Percentiles rank a stretch among this genome's conserved stretches.
These are phyloP conservation scores for Puccinia brachypodii DNA, from an alignment of 1,284 basidiomycete genomes.

Conservation along the genomic window DNA sequence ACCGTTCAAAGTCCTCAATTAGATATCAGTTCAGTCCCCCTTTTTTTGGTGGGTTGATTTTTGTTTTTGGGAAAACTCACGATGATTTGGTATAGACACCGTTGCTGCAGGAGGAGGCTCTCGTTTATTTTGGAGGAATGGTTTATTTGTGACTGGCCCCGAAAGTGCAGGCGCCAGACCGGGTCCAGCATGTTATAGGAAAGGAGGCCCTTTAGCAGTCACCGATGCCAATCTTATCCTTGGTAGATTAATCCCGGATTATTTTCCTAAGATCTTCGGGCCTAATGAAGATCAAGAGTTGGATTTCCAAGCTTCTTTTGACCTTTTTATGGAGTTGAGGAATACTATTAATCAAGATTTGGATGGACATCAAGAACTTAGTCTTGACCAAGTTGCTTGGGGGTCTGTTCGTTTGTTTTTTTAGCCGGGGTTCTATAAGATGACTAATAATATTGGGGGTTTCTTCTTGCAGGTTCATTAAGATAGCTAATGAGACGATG, in stretches of 20 bases:
- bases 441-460: not conserved
- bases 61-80: slow-evolving; percentile 13
- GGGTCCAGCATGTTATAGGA: slow-evolving; percentile 74
- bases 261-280: slow-evolving; percentile 72
- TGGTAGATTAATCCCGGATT: slow-evolving; percentile 76
- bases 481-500: slow-evolving; percentile 63
- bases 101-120: slow-evolving; percentile 85
- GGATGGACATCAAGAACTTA: slow-evolving; percentile 57
- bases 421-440: not conserved
- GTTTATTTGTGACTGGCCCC: slow-evolving; percentile 77
- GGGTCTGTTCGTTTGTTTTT: slow-evolving; percentile 59
- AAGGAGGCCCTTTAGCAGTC: slow-evolving; percentile 78
- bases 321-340: slow-evolving; percentile 68
- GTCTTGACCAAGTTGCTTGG: slow-evolving; percentile 82
- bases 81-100: slow-evolving; percentile 22
- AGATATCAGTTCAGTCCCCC: slow-evolving; percentile 53
- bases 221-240: slow-evolving; percentile 84
- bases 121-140: slow-evolving; percentile 75
- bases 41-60: not conserved
- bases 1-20: slow-evolving; percentile 80
- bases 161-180: slow-evolving; percentile 81
- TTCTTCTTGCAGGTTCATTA: slow-evolving; percentile 36
- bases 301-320: slow-evolving; percentile 68
- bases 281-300: slow-evolving; percentile 77
- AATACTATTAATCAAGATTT: slow-evolving; percentile 69